phyloP scores from a whole-genome alignment of 768 basidiomycete genomes.

The Termitomyces titanicus region DNA sequence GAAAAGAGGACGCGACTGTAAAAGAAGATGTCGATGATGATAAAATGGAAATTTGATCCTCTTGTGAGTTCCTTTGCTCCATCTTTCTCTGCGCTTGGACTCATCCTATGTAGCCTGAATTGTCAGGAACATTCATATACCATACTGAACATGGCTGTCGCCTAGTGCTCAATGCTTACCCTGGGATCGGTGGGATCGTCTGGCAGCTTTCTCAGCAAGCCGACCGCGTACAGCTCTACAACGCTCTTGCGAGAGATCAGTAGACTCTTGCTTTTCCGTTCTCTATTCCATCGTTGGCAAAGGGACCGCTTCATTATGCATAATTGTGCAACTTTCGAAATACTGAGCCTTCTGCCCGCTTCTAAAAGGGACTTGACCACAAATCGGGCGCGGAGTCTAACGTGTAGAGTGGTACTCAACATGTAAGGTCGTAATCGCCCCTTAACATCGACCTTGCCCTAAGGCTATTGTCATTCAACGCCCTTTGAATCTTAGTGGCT shows the following conservation, averaged over 20 bases:
- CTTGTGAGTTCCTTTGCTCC: not conserved
- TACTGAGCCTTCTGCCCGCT: not conserved
- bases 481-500: too few species aligned
- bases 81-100: not conserved
- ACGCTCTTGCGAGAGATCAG: not conserved
- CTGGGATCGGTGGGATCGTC: not conserved
- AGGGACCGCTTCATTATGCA: too few species aligned
- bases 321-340: too few species aligned
- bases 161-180: not conserved
- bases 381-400: too few species aligned
- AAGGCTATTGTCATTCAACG: too few species aligned
- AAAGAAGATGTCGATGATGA: conserved; percentile 26
- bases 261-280: not conserved
- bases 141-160: not conserved
- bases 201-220: not conserved
- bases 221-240: not conserved
- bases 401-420: too few species aligned
- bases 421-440: too few species aligned
- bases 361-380: too few species aligned
- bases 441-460: too few species aligned
- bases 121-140: not conserved
- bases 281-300: not conserved
- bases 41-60: conserved; percentile 39
- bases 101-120: not conserved
- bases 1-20: not conserved